These are phyloP conservation scores for Neurospora sp. DNA, from an alignment of 495 filamentous ascomycete genomes.

Conservation along the genomic window DNA sequence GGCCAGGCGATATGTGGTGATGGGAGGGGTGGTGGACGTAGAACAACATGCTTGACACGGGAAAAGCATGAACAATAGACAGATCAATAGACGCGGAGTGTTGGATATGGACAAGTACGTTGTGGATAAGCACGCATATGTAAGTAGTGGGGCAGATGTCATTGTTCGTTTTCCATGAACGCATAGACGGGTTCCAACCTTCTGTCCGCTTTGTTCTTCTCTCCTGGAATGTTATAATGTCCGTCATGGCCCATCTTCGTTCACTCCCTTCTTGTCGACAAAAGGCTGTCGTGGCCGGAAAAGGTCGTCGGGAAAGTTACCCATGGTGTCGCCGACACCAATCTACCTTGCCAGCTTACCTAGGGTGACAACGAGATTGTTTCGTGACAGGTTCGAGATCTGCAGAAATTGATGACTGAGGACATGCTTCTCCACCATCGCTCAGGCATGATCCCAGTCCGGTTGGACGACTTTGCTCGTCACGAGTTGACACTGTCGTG, in stretches of 20 bases:
- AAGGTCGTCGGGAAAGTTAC: background rate
- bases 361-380: background rate
- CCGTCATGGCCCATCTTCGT: background rate
- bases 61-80: background rate
- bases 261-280: background rate
- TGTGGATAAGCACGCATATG: background rate
- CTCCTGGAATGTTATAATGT: background rate
- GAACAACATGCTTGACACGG: accelerated
- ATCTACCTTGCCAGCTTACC: background rate
- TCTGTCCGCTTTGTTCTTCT: background rate
- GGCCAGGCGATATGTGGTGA: background rate
- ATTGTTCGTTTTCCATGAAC: background rate
- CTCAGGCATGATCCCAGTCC: background rate
- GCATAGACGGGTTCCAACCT: background rate
- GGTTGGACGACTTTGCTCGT: background rate
- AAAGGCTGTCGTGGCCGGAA: background rate
- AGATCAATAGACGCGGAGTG: background rate
- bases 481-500: background rate
- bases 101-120: background rate
- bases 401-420: background rate
- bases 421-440: background rate
- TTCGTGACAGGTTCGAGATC: background rate
- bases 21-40: background rate
- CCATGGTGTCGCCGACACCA: background rate
- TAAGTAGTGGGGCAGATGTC: background rate